Evolutionary conservation across 108 stramenopile genomes (phyloP), one percentile per base, ranked within the genome.

Genomic region (Skeletonema menzelii): DNA sequence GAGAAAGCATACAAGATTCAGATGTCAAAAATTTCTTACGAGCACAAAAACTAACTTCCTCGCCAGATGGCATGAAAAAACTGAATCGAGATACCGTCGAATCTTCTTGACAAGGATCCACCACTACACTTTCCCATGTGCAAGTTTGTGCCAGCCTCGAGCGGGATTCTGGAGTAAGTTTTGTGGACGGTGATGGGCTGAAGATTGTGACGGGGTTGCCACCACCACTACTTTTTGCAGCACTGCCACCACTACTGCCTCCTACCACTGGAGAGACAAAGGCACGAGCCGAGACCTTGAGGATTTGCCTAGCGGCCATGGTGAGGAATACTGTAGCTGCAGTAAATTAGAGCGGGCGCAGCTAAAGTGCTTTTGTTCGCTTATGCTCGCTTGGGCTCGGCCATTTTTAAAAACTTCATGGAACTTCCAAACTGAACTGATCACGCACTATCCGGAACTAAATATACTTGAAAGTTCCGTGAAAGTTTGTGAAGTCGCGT

Each of bases 61-160:
- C 79, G 7, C 92, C 92, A 6, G 85, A 82, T 5, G 92, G 92
- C 84, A 89, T 84, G 67, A 78, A 90, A 76, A 90, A 93, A 14
- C 67, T 60, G 55, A 91, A 77, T 26, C 17, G 28, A 2, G 69
- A 17, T 17, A 49, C 28, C 1, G 8, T 6, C 24, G 26, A 5
- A 65, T 57, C 24, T 5, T 22, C 11, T 40, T 59, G 20, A 12
- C 17, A 17, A 2, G 59, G 32, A 4, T 68, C 64, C 5, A 87
- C 76, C 27, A 93, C 69, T 32, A 92, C 85, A 65, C 87, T 88
- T 66, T 89, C 87, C 87, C 88, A 88, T 8, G 76, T 56, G 38
- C 91, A 90, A 1, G 68, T 46, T 58, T 79, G 56, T 26, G 89
- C 92, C n/a, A 93, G 73, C 17, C 59, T 31, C 56, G 73, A 35